Base-by-base conservation (phyloP, 495 filamentous ascomycete genomes). In the Aspergillus diversus region DNA sequence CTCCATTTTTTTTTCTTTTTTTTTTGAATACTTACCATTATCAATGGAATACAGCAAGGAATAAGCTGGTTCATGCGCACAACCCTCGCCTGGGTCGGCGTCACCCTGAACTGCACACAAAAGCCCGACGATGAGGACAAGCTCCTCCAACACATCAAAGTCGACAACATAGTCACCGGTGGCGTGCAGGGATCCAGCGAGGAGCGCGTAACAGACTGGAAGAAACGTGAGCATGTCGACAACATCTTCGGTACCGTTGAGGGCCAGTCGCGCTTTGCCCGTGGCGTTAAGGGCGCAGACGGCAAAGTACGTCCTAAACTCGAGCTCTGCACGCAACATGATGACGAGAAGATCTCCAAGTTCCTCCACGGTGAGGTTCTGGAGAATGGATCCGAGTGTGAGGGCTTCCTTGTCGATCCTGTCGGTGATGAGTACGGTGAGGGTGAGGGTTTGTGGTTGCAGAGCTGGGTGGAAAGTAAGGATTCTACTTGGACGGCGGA, bases 11-110 rank as follows among this genome's bases (percentile, higher is more conserved):
- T 27, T 27, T 27, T 27, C 2, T 2, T 27, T 27, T 27, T 27
- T 27, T 27, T 27, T 27, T 27, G 21, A 43, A 43, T 43, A 1
- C n/a, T 12, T 43, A 43, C n/a, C 11, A 12, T 12, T 43, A 43
- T 43, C n/a, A 43, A 43, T 43, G n/a, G n/a, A 37, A 47, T n/a
- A 69, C 56, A 87, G 78, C 95, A 97, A 86, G 89, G 89, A 76
- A 78, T 99, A 56, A 75, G 87, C 81, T 99, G 90, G 90, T 66
- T 92, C 57, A 83, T 86, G 39, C 94, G 95, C 76, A 92, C 90
- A 80, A 84, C 84, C 51, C 88, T 97, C 74, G 68, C 75, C 65
- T 69, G 87, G 8, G 90, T 93, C 3, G 91, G 87, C 33, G 73
- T 97, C 17, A 92, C 89, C 12, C 85, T 96, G 27, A 66, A 84